These are phyloP conservation scores for Paracorniculantispora psalliotae DNA, from an alignment of 2,329 filamentous ascomycete genomes.

Conservation along the genomic window DNA sequence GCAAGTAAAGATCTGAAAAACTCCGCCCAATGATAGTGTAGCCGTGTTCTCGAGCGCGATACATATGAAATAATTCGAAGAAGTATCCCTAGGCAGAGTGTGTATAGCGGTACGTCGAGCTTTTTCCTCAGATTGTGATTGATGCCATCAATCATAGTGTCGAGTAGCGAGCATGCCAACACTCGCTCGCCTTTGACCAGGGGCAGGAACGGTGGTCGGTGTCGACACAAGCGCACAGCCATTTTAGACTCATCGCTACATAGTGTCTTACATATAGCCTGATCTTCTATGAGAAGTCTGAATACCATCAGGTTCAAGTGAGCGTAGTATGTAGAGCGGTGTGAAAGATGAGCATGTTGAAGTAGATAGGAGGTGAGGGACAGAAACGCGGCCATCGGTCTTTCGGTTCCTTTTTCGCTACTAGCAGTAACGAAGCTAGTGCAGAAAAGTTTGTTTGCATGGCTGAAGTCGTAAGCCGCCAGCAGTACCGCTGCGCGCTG, in stretches of 20 bases:
- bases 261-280: constrained; percentile 72
- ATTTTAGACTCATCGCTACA: constrained; percentile 74
- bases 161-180: constrained; percentile 70
- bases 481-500: constrained; percentile 75
- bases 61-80: constrained; percentile 80
- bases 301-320: constrained; percentile 81
- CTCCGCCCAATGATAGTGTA: constrained; percentile 91
- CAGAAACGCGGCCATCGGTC: constrained; percentile 74
- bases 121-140: constrained; percentile 88
- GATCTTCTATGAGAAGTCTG: constrained; percentile 82
- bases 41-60: constrained; percentile 72
- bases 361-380: constrained; percentile 89
- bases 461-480: constrained; percentile 85
- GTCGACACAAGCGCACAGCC: constrained; percentile 77
- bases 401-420: constrained; percentile 60
- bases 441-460: constrained; percentile 93
- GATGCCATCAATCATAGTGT: constrained; percentile 83
- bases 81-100: constrained; percentile 73
- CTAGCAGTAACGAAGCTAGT: constrained; percentile 68
- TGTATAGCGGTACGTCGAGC: constrained; percentile 81
- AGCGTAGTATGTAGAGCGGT: constrained; percentile 73
- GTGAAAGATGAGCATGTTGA: constrained; percentile 84
- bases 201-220: constrained; percentile 81
- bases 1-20: constrained; percentile 86
- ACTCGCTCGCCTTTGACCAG: constrained; percentile 66